phyloP scores from a whole-genome alignment of 1,139 yeast species.

The Zygoascus meyerae region DNA sequence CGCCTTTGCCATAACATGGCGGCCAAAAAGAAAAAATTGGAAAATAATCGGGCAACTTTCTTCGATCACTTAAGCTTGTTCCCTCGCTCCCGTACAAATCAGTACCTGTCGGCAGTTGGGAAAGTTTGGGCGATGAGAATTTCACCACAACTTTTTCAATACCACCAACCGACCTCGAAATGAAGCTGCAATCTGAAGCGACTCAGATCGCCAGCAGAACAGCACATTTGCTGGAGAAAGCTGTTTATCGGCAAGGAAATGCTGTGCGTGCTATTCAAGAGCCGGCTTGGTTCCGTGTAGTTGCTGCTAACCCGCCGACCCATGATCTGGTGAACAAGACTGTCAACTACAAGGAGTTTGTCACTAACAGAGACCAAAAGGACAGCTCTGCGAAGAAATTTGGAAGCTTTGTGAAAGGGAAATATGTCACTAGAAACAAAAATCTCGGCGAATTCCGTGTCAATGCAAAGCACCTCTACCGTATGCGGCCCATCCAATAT shows the following conservation, averaged over 20 bases:
- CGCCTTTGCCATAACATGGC: no score
- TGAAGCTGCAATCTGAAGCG: slow-evolving; percentile 68
- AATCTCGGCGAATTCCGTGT: slow-evolving; percentile 18
- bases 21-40: no score
- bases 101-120: neutral
- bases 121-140: slow-evolving; percentile 3
- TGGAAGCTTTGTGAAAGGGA: slow-evolving; percentile 24
- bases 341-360: slow-evolving; percentile 39
- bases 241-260: slow-evolving; percentile 18
- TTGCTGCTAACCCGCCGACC: slow-evolving; percentile 73
- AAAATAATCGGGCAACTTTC: no score
- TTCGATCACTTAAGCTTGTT: no score
- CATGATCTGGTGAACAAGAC: slow-evolving; percentile 47
- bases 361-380: slow-evolving; percentile 21
- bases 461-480: slow-evolving; percentile 40
- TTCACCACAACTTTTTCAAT: slow-evolving; percentile 1
- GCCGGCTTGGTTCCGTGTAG: slow-evolving; percentile 86
- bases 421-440: slow-evolving; percentile 47
- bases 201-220: slow-evolving; percentile 55
- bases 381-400: slow-evolving; percentile 1
- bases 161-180: slow-evolving; percentile 23
- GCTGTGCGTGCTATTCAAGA: slow-evolving; percentile 46
- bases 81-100: no score
- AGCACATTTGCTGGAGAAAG: slow-evolving; percentile 22
- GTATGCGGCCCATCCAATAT: slow-evolving; percentile 59